Evolutionary conservation across 441 rosid species (phyloP).

Genomic region (Bruguiera hainesii): DNA sequence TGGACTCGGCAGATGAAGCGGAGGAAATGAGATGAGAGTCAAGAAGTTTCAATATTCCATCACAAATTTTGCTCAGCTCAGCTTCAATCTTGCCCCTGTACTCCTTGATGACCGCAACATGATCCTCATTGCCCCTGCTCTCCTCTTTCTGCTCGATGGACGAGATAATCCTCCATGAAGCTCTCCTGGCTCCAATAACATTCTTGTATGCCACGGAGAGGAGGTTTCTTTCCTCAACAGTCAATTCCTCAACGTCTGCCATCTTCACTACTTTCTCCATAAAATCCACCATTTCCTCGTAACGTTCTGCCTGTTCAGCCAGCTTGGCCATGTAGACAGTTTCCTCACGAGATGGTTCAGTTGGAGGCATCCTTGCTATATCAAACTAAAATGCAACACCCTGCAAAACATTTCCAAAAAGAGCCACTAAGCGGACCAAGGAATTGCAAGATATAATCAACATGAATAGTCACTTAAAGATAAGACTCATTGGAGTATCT

Average conservation of each 20-base stretch:
- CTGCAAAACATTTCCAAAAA: slow-evolving; percentile 2
- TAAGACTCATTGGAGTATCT: too few relatives aligned
- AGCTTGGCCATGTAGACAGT: slow-evolving; percentile 93
- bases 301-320: slow-evolving; percentile 96
- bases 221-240: slow-evolving; percentile 92
- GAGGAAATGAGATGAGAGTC: slow-evolving; percentile 87
- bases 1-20: slow-evolving; percentile 83
- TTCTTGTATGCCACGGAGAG: slow-evolving; percentile 97
- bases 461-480: too few relatives aligned
- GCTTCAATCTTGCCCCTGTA: slow-evolving; percentile 85
- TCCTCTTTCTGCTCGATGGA: slow-evolving; percentile 99
- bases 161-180: slow-evolving; percentile 97
- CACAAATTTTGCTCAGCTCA: slow-evolving; percentile 88
- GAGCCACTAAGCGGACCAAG: too few relatives aligned
- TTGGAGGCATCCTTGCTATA: slow-evolving; percentile 51
- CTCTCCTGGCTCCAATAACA: slow-evolving; percentile 94
- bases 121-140: slow-evolving; percentile 85
- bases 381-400: slow-evolving; percentile 17
- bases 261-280: slow-evolving; percentile 95
- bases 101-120: slow-evolving; percentile 73
- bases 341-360: slow-evolving; percentile 72
- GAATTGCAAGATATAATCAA: too few relatives aligned
- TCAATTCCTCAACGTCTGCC: slow-evolving; percentile 74
- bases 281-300: slow-evolving; percentile 95
- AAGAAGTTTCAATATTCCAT: slow-evolving; percentile 79